A percentile compares a stretch with the other conserved stretches of the same genome.
Conservation (phyloP, 345 rosid species). For the Lagerstroemia speciosa region DNA sequence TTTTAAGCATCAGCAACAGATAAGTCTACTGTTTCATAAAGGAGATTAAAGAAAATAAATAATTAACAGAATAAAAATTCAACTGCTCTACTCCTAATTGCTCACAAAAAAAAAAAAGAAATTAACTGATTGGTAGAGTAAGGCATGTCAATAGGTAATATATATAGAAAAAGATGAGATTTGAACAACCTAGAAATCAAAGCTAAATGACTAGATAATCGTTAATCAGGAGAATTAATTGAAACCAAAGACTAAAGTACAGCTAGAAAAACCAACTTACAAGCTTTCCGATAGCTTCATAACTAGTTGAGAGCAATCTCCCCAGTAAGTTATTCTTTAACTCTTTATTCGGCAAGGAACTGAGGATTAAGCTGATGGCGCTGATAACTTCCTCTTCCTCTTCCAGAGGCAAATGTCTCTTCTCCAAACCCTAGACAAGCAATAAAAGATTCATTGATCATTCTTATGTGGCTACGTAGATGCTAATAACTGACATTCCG, state of each 20-base stretch:
- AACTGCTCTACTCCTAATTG: background rate
- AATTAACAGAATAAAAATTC: background rate
- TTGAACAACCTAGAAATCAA: no score
- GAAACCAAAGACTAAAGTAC: background rate
- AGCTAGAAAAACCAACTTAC: constrained; percentile 34
- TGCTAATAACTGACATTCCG: background rate
- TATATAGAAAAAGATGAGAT: no score
- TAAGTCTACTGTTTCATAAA: background rate
- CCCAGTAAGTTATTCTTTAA: constrained; percentile 65
- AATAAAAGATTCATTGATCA: background rate
- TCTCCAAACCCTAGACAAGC: constrained; percentile 53
- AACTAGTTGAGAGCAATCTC: constrained; percentile 77
- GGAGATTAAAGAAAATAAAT: background rate
- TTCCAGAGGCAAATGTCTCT: constrained; percentile 64
- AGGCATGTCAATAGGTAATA: background rate
- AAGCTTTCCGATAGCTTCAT: constrained; percentile 71
- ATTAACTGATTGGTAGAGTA: background rate
- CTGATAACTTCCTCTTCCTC: constrained; percentile 85
- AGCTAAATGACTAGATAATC: background rate
- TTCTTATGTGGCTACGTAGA: background rate
- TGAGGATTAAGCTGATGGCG: constrained; percentile 64
- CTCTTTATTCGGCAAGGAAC: constrained; percentile 60
- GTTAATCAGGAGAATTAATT: background rate
- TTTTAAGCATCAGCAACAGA: background rate
- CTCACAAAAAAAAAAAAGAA: background rate